Evolutionary conservation across 352 stramenopile genomes (phyloP).

Genomic region (Phytophthora crassamura): DNA sequence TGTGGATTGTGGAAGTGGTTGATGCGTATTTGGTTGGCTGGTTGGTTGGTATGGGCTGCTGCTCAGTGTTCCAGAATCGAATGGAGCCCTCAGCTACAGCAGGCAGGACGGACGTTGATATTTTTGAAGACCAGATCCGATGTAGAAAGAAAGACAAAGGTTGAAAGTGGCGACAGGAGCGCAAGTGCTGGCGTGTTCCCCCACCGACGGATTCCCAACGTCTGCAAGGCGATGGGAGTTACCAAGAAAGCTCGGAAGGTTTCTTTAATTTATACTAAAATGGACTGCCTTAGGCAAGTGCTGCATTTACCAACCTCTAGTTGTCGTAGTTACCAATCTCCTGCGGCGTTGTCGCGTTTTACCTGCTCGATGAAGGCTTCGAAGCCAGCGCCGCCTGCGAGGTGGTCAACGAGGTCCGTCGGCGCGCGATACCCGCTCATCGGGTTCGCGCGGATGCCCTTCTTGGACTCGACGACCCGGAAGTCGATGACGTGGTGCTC

Average conservation of each 20-base stretch:
- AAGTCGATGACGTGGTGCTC: slow-evolving; percentile 73
- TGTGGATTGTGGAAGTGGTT: slow-evolving; percentile 33
- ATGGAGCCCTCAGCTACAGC: slow-evolving; percentile 23
- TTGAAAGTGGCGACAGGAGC: slow-evolving; percentile 6
- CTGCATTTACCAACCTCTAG: slow-evolving; percentile 29
- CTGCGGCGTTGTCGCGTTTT: slow-evolving; percentile 67
- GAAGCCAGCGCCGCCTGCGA: slow-evolving; percentile 74
- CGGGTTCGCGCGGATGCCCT: slow-evolving; percentile 67
- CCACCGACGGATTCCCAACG: slow-evolving; percentile 20
- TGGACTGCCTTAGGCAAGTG: slow-evolving; percentile 29
- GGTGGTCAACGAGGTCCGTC: slow-evolving; percentile 85
- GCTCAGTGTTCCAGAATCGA: slow-evolving; percentile 34
- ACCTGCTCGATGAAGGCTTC: slow-evolving; percentile 87
- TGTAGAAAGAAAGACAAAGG: slow-evolving; percentile 30
- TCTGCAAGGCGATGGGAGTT: slow-evolving; percentile 8
- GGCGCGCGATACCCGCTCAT: slow-evolving; percentile 84
- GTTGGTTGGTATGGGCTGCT: slow-evolving; percentile 24
- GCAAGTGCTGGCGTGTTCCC: not conserved
- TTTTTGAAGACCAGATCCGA: slow-evolving; percentile 40
- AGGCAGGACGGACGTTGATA: slow-evolving; percentile 30
- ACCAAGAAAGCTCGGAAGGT: slow-evolving; percentile 27
- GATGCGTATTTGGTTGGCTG: slow-evolving; percentile 37
- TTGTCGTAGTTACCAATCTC: too few species aligned
- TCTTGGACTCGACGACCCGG: slow-evolving; percentile 75
- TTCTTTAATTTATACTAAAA: slow-evolving; percentile 45